These are phyloP conservation scores for Gracilaria domingensis DNA, from an alignment of 23 red algal genomes.

Conservation along the genomic window DNA sequence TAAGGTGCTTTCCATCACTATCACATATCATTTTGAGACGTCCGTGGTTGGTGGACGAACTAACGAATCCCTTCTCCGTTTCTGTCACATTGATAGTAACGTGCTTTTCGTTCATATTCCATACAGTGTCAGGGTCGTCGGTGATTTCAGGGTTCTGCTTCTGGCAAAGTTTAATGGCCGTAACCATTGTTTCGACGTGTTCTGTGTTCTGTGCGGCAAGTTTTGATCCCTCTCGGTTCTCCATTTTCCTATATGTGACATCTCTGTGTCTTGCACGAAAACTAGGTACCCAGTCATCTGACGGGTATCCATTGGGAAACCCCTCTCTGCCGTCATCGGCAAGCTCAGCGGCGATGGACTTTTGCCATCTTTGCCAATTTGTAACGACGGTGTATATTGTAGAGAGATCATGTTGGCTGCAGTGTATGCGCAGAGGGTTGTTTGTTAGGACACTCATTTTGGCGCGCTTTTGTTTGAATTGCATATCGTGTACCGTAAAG, in stretches of 20 bases:
- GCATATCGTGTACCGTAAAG: too few species aligned
- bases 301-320: neutral
- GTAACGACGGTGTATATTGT: too few species aligned
- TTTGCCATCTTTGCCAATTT: too few species aligned
- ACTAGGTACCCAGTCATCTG: neutral
- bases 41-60: neutral
- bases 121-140: neutral
- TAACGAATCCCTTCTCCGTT: neutral
- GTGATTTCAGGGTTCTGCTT: neutral
- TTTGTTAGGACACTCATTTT: too few species aligned
- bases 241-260: neutral
- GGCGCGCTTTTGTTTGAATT: too few species aligned
- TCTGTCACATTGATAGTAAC: neutral
- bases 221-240: neutral
- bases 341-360: neutral
- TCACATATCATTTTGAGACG: neutral
- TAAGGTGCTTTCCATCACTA: neutral
- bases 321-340: neutral
- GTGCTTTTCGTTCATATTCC: conserved; percentile 29
- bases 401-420: too few species aligned
- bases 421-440: too few species aligned
- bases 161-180: neutral
- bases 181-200: conserved; percentile 4
- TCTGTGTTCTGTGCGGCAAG: neutral
- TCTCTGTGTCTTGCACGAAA: neutral